Conservation (phyloP, 305 asterid genomes). For the Solanum chacoense region DNA sequence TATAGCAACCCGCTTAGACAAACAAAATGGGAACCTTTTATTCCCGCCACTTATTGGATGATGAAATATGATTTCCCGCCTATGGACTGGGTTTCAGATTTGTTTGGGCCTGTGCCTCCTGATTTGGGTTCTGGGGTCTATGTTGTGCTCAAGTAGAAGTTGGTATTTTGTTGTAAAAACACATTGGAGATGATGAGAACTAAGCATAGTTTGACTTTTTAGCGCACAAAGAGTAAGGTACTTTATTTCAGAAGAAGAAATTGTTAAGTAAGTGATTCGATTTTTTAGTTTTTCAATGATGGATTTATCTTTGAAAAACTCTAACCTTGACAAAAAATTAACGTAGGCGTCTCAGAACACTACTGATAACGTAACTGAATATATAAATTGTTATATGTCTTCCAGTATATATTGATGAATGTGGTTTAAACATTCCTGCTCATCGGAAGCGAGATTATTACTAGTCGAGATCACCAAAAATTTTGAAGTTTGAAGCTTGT, state of each 20-base stretch:
- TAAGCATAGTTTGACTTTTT: neutral
- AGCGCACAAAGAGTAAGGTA: neutral
- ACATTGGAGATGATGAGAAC: neutral
- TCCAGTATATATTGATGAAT: neutral
- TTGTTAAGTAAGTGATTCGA: neutral
- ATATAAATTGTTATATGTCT: no score
- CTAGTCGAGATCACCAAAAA: neutral
- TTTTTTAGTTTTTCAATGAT: no score
- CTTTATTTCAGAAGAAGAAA: neutral
- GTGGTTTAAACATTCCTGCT: neutral
- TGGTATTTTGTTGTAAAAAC: neutral
- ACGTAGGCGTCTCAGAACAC: neutral
- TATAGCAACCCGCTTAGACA: neutral
- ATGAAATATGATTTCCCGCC: conserved; percentile 24
- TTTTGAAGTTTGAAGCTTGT: neutral
- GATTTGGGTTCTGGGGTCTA: neutral
- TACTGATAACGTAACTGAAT: no score
- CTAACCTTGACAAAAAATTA: neutral
- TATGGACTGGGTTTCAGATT: conserved; percentile 8
- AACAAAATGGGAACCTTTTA: neutral
- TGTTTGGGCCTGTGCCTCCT: neutral
- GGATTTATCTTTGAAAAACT: neutral
- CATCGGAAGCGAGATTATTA: neutral
- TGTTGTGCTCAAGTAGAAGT: neutral
- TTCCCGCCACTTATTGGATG: conserved; percentile 22